Evolutionary conservation across 768 basidiomycete genomes (phyloP).

Genomic region (Macrolepiota fuliginosa): DNA sequence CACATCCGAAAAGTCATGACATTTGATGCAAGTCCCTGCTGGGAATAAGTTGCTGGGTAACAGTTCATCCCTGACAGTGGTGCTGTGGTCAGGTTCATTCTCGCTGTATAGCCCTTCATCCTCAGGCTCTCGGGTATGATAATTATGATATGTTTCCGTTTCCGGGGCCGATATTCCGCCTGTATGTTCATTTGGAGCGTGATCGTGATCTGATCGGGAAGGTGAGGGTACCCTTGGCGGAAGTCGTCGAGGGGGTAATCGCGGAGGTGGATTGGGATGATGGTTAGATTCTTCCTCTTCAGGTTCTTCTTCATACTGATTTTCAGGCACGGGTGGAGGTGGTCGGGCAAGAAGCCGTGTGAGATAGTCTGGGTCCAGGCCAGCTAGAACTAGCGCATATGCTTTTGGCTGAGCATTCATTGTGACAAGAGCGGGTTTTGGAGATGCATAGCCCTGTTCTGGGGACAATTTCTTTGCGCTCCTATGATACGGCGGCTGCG

Average conservation of each 20-base stretch:
- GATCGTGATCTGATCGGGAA: not conserved
- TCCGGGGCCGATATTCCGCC: not conserved
- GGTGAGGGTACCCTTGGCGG: not conserved
- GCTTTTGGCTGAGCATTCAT: not conserved
- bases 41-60: not conserved
- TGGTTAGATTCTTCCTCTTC: not conserved
- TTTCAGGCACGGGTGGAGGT: conserved; percentile 21
- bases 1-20: conserved; percentile 39
- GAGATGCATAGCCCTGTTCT: too few relatives aligned
- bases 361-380: conserved; percentile 9
- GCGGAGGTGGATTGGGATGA: not conserved
- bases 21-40: conserved; percentile 35
- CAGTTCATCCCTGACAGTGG: not conserved
- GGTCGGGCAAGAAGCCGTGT: conserved; percentile 6
- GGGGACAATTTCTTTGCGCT: not conserved
- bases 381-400: conserved; percentile 11
- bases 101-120: not conserved
- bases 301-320: conserved; percentile 15
- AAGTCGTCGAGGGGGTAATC: conserved; percentile 3
- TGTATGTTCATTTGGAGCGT: not conserved
- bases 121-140: not conserved
- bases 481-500: not conserved
- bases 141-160: not conserved
- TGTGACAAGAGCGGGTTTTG: not conserved
- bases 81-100: conserved; percentile 9